Base-by-base conservation (phyloP, 1,139 yeast species). In the Blastobotrys proliferans region DNA sequence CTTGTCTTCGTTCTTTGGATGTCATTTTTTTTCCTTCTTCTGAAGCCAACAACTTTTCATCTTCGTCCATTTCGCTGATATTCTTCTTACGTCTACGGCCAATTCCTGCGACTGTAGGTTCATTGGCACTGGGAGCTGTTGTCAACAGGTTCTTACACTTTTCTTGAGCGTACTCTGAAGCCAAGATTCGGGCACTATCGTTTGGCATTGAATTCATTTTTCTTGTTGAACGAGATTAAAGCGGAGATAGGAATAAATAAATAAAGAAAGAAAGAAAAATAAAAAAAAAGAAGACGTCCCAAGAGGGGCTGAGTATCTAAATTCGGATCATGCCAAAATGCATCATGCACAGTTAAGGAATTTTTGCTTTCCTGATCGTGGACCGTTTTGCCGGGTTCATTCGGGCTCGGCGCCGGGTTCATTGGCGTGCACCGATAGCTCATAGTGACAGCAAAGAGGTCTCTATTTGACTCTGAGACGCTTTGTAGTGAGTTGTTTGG, bases 1-100 rank as follows among this genome's bases (percentile, higher is more conserved):
- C 51, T 45, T 61, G 65, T 11, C 65, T 49, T 8, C 64, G 58
- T 44, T 61, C 61, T 35, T 57, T 56, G 17, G 64, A 51, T 14
- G 61, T 47, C 18, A 61, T 52, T 35, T 53, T 52, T 48, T 57
- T 57, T 29, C 63, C 62, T 10, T 54, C 61, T 21, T 58, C 64
- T 2, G 63, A 57, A 2, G 55, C 52, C 35, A 61, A 50, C 18
- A 61, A 47, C 21, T 48, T 46, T 47, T 61, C 64, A 40, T 61
- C 65, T 19, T 56, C 60, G 44, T 61, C 63, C 44, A 50, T 51
- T 27, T 30, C 41, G 20, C 33, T 32, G 18, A 16, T 13, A 28
- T 35, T 40, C 30, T 43, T 41, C 19, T 30, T 9, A 6, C n/a
- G 34, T 11, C n/a, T 18, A 9, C 6, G 19, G 10, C 6, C 30